A percentile compares a stretch with the other conserved stretches of the same genome.
phyloP scores from a whole-genome alignment of 768 basidiomycete species.

The Suillus sp. region DNA sequence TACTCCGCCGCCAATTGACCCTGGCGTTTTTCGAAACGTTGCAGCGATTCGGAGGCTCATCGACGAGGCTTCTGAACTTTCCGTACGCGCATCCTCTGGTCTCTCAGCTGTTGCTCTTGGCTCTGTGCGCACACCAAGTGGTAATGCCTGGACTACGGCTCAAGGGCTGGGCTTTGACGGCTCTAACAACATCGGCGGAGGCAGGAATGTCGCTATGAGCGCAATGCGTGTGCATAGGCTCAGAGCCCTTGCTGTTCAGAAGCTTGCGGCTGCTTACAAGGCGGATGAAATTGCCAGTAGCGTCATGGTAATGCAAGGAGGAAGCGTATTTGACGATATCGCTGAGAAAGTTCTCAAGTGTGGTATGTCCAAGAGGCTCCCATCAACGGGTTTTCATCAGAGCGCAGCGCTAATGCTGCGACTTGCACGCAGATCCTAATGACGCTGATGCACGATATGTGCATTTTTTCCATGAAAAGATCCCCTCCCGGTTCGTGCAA shows the following conservation, averaged over 20 bases:
- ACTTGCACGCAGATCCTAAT: conserved; percentile 56
- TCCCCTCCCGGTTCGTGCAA: conserved; percentile 78
- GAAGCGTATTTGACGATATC: conserved; percentile 90
- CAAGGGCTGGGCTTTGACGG: conserved; percentile 67
- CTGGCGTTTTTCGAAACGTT: conserved; percentile 81
- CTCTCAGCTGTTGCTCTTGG: conserved; percentile 74
- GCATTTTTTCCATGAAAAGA: conserved; percentile 94
- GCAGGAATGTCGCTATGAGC: conserved; percentile 81
- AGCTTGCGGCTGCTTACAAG: conserved; percentile 83
- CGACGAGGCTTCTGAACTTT: conserved; percentile 87
- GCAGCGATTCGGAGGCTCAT: conserved; percentile 76
- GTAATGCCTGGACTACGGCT: conserved; percentile 60
- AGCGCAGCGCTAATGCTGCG: conserved; percentile 10
- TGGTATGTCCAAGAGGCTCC: conserved; percentile 40
- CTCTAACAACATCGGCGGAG: conserved; percentile 53
- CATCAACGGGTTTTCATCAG: background rate
- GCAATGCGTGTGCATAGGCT: conserved; percentile 82
- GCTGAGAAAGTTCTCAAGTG: conserved; percentile 81
- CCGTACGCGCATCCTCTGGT: conserved; percentile 85
- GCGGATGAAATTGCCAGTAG: conserved; percentile 90
- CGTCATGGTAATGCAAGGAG: conserved; percentile 95
- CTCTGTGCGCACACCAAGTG: conserved; percentile 52
- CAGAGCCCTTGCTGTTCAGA: conserved; percentile 81
- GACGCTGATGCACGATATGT: conserved; percentile 85
- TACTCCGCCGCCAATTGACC: conserved; percentile 85